Base-by-base conservation (phyloP, 2,329 filamentous ascomycete genomes). In the Trichoderma koningii region DNA sequence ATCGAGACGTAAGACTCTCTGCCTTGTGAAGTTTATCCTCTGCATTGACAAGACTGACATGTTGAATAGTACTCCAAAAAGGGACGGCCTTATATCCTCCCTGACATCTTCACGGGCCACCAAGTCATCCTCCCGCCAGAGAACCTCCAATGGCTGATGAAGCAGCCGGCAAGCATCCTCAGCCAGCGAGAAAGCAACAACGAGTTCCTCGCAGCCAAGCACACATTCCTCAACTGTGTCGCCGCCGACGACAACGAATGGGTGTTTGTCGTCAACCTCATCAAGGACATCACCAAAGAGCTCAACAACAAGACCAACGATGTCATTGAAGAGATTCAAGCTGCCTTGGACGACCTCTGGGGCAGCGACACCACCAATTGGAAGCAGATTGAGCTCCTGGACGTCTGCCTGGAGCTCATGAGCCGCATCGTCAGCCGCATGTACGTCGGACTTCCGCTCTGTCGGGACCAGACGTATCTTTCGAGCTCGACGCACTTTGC, bases 181-280 rank as follows among this genome's bases (percentile, higher is more conserved):
- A 60, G 56, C 21, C 56, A 60, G 17, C 30, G 56, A 26, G 56
- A 60, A 17, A 60, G 56, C 44, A 60, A 60, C 45, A 60, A 60
- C 19, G 56, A 60, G 56, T 60, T 60, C 21, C 56, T 60, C 7
- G 56, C 56, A 14, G 56, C 56, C 28, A 60, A 60, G 1, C 56
- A 60, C 19, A 60, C 56, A 12, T 60, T 60, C 21, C n/a, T 60
- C 1, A 60, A 60, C 44, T 60, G 56, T 7, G 56, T 60, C 26
- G 56, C 56, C 17, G 56, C 56, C 17, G 30, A 60, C 14, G 56
- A 60, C 14, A 48, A 41, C 2, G 56, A 60, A 30, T 60, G 56
- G 56, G 48, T 30, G n/a, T 60, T 60, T 19, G 44, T 50, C 7
- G 44, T 60, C 7, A 60, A 50, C 10, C 44, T 60, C 6, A 60